A percentile compares a stretch with the other conserved stretches of the same genome.
phyloP scores from a whole-genome alignment of 345 rosid species.

The Rhodamnia rubescens region DNA sequence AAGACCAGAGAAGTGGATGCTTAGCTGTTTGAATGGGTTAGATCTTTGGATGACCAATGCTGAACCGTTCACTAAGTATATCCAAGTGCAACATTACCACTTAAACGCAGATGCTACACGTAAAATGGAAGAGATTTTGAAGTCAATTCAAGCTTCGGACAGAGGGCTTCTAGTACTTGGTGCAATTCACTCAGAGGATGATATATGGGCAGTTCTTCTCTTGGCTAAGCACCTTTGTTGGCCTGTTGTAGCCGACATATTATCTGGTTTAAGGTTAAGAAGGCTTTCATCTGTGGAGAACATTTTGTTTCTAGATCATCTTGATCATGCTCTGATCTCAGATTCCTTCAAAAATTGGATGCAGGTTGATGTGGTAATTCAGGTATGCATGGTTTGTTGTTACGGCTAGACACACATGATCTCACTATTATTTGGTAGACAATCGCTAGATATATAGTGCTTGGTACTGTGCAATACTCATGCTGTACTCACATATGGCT shows the following conservation, averaged over 20 bases:
- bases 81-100: slow-evolving; percentile 32
- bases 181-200: slow-evolving; percentile 68
- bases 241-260: slow-evolving; percentile 86
- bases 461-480: neutral
- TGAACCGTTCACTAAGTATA: slow-evolving; percentile 76
- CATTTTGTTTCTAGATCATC: slow-evolving; percentile 59
- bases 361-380: slow-evolving; percentile 61
- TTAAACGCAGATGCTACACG: slow-evolving; percentile 9
- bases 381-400: slow-evolving; percentile 28
- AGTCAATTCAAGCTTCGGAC: slow-evolving; percentile 38
- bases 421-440: neutral
- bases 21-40: slow-evolving; percentile 68
- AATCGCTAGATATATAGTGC: neutral
- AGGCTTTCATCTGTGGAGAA: slow-evolving; percentile 37
- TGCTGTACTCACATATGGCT: neutral
- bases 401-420: neutral
- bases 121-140: slow-evolving; percentile 40
- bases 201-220: slow-evolving; percentile 81
- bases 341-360: slow-evolving; percentile 46
- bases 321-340: slow-evolving; percentile 80
- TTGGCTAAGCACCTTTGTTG: slow-evolving; percentile 75
- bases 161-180: slow-evolving; percentile 68
- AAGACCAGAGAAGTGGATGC: slow-evolving; percentile 45
- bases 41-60: slow-evolving; percentile 61
- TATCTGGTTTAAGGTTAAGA: slow-evolving; percentile 88